These are phyloP conservation scores for Lineolata rhizophorae DNA, from an alignment of 495 filamentous ascomycete species.

Conservation along the genomic window DNA sequence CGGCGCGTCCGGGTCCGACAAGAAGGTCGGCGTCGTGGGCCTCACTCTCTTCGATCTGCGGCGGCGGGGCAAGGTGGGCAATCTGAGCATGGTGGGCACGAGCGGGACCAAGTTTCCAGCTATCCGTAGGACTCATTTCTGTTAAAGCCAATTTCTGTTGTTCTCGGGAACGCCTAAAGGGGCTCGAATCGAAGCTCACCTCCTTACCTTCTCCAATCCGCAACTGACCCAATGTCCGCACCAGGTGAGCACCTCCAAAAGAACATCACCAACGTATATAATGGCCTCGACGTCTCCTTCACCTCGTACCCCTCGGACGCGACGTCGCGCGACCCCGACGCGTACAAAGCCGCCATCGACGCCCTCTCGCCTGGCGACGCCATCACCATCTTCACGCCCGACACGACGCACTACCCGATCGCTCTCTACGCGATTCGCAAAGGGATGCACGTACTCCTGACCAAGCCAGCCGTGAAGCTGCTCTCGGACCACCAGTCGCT, in stretches of 20 bases:
- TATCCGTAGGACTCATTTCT: conserved; percentile 39
- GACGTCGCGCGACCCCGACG: conserved; percentile 40
- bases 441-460: conserved; percentile 75
- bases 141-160: background rate
- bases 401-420: conserved; percentile 87
- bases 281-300: conserved; percentile 66
- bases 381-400: conserved; percentile 93
- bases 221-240: conserved; percentile 2
- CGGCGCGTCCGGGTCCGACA: conserved; percentile 13
- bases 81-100: conserved; percentile 74
- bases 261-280: conserved; percentile 77
- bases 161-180: background rate
- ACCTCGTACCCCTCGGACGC: conserved; percentile 57
- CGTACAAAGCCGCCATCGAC: conserved; percentile 83
- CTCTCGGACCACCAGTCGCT: conserved; percentile 59
- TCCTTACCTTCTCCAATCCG: background rate
- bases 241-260: conserved; percentile 64
- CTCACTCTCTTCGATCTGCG: conserved; percentile 78
- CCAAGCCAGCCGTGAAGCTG: conserved; percentile 80
- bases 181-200: background rate
- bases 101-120: conserved; percentile 76
- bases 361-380: conserved; percentile 61
- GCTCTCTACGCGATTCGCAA: conserved; percentile 80
- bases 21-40: conserved; percentile 76
- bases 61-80: conserved; percentile 66